Evolutionary conservation across 352 stramenopile genomes (phyloP), one percentile per base, ranked within the genome.

Genomic region (Phytophthora pseudosyringae): DNA sequence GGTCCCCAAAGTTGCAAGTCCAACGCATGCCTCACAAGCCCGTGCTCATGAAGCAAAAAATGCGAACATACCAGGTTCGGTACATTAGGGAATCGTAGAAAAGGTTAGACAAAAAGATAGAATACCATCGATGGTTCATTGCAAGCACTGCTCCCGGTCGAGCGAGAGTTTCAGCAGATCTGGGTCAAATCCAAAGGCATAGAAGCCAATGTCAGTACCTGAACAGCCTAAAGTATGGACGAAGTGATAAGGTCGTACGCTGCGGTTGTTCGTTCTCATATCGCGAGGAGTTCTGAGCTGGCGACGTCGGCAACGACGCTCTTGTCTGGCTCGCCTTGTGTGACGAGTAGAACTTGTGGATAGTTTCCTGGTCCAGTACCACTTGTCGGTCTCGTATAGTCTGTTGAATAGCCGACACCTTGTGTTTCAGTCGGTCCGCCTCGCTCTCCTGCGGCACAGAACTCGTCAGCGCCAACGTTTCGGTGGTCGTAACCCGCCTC

Each of bases 401-500:
- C 31, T 64, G 46, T 15, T 33, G 35, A 16, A 76, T 41, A 7
- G 18, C 26, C 26, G 55, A 28, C 47, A 76, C 29, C 25, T 64
- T 59, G 5, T 56, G 40, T 9, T 28, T 43, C 18, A 76, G 48
- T 29, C 11, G 33, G 0, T 59, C 43, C 0, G 39, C 58, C 11
- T 71, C 53, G 29, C 38, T 68, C 36, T 76, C 68, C 67, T 75
- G 38, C 26, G 40, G 25, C 13, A 50, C 35, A 45, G 5, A n/a
- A 12, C 3, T 25, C 21, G 28, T 46, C 15, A 33, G 3, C 33
- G 21, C 1, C 4, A 9, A 16, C 43, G 50, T 7, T 16, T 43
- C 18, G 10, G 28, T 43, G 5, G 7, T 41, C 10, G 12, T 15
- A 43, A 21, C 36, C 5, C 2, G 3, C 6, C 8, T 29, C 8